These are phyloP conservation scores for Cryoendolithus antarcticus DNA, from an alignment of 2,329 filamentous ascomycete species.

Conservation along the genomic window DNA sequence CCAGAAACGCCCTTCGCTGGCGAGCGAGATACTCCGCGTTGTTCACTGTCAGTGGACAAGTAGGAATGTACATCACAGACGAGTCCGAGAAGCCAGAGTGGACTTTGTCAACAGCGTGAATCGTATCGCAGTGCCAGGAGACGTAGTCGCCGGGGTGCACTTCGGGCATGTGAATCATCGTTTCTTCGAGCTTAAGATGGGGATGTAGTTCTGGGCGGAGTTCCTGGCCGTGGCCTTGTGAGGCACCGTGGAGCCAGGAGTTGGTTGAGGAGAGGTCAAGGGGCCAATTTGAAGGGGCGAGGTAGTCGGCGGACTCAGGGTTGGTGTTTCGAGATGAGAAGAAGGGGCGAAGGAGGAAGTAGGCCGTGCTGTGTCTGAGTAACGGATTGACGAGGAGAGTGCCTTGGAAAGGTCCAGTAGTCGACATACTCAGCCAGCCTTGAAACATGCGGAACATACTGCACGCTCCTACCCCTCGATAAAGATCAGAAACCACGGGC, in stretches of 20 bases:
- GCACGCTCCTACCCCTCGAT: conserved; percentile 70
- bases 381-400: conserved; percentile 74
- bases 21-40: conserved; percentile 60
- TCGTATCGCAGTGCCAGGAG: conserved; percentile 58
- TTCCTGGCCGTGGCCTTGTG: conserved; percentile 57
- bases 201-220: conserved; percentile 53
- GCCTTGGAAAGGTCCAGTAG: conserved; percentile 60
- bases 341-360: conserved; percentile 73
- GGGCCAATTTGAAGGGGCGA: conserved; percentile 48
- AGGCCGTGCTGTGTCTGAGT: conserved; percentile 61
- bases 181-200: conserved; percentile 52
- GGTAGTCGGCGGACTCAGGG: conserved; percentile 27
- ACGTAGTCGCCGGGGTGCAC: conserved; percentile 66
- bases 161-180: conserved; percentile 59
- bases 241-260: conserved; percentile 57
- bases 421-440: conserved; percentile 74
- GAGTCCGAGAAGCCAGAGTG: conserved; percentile 63
- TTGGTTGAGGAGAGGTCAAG: conserved; percentile 39
- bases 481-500: conserved; percentile 57
- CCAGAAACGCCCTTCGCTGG: conserved; percentile 59
- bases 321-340: conserved; percentile 45
- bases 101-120: conserved; percentile 72
- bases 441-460: conserved; percentile 81
- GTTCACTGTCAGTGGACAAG: conserved; percentile 63
- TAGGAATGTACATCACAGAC: conserved; percentile 79